phyloP scores from a whole-genome alignment of 2,329 filamentous ascomycete species.

The Fusarium sacchari region DNA sequence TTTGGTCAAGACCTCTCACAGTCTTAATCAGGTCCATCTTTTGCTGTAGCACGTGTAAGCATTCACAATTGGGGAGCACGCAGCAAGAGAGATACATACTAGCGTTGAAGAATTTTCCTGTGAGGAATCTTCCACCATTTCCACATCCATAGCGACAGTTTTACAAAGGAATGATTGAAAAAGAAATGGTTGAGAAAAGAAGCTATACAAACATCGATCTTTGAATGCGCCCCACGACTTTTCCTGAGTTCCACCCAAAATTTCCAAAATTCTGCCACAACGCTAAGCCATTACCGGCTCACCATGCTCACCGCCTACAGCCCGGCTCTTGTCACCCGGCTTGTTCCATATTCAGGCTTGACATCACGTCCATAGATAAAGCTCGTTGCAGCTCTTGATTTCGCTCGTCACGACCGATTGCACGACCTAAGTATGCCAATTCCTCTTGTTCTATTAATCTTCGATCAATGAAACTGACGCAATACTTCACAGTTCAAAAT shows the following conservation, averaged over 20 bases:
- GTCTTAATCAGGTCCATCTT: constrained; percentile 59
- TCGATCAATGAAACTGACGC: constrained; percentile 34
- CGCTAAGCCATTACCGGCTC: constrained; percentile 39
- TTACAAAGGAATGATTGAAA: constrained; percentile 7
- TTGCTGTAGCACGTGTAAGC: constrained; percentile 43
- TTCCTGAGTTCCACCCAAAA: constrained; percentile 49
- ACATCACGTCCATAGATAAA: constrained; percentile 47
- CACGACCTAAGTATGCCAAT: constrained; percentile 42
- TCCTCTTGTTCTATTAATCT: neutral
- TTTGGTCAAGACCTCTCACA: constrained; percentile 66
- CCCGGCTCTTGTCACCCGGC: constrained; percentile 50
- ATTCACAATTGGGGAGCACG: neutral
- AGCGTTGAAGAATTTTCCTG: neutral
- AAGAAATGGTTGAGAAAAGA: constrained; percentile 25
- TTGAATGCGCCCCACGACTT: constrained; percentile 41
- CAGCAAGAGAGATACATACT: constrained; percentile 24
- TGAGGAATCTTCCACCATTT: constrained; percentile 26
- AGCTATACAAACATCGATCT: constrained; percentile 25
- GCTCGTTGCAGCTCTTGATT: constrained; percentile 46
- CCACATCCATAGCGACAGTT: constrained; percentile 33
- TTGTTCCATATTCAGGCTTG: constrained; percentile 49
- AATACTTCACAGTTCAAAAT: constrained; percentile 52
- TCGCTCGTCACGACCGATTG: constrained; percentile 35
- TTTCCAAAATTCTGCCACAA: constrained; percentile 58
- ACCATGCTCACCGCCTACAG: constrained; percentile 56